These are phyloP conservation scores for Abelmoschus esculentus DNA, from an alignment of 345 rosid species.

Conservation along the genomic window DNA sequence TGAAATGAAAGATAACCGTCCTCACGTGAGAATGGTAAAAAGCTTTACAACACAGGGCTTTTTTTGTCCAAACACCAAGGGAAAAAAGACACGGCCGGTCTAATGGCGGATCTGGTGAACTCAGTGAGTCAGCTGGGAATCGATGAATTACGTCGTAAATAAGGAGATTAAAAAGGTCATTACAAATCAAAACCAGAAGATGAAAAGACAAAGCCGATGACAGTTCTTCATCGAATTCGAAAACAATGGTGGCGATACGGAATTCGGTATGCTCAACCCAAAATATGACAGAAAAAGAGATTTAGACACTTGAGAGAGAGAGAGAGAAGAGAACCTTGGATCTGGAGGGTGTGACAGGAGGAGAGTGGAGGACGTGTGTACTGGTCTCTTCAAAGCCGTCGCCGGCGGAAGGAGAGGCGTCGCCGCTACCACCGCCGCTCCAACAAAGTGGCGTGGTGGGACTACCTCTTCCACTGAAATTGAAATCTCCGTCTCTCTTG, in stretches of 20 bases:
- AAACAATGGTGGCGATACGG: not conserved
- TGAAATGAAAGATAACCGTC: not conserved
- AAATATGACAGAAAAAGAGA: constrained; percentile 7
- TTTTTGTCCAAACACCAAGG: constrained; percentile 10
- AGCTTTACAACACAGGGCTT: constrained; percentile 2
- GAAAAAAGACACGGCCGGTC: too few relatives aligned
- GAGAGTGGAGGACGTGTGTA: constrained; percentile 28
- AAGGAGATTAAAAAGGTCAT: not conserved
- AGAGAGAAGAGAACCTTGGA: constrained; percentile 46
- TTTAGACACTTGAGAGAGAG: not conserved
- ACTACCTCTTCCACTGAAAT: constrained; percentile 32
- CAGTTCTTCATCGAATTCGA: not conserved
- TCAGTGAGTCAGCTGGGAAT: not conserved
- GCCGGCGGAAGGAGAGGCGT: constrained; percentile 50
- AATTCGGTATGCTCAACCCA: not conserved
- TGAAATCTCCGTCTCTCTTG: constrained; percentile 40
- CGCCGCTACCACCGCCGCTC: constrained; percentile 59
- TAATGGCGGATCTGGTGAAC: constrained; percentile 12
- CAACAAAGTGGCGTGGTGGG: constrained; percentile 72
- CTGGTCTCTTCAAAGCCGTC: constrained; percentile 60
- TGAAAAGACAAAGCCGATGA: not conserved
- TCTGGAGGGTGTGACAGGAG: constrained; percentile 46
- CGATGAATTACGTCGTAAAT: not conserved
- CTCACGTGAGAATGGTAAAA: constrained; percentile 6
- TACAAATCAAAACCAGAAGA: not conserved